A percentile compares a stretch with the other conserved stretches of the same genome.
Evolutionary conservation across 192 early-diverging fungal genomes (phyloP).

Genomic region (Entomortierella lignicola): DNA sequence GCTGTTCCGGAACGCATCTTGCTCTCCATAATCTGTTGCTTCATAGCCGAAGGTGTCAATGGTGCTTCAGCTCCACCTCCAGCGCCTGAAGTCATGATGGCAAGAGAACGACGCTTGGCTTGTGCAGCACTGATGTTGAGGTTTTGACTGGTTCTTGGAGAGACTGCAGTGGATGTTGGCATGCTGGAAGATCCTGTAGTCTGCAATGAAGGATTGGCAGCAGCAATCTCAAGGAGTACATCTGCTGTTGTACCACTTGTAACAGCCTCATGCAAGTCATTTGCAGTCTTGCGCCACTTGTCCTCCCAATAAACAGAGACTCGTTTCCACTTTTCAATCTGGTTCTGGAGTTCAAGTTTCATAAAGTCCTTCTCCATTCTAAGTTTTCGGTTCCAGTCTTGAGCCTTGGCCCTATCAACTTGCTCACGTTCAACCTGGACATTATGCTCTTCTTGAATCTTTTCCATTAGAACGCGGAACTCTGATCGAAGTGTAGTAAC

Average conservation of each 20-base stretch:
- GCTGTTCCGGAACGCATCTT: conserved; percentile 20
- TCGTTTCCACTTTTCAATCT: conserved; percentile 50
- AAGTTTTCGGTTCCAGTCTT: conserved; percentile 46
- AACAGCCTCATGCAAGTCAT: conserved; percentile 42
- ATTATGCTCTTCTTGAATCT: conserved; percentile 47
- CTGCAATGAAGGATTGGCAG: neutral
- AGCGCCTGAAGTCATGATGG: conserved; percentile 18
- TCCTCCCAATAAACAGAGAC: conserved; percentile 48
- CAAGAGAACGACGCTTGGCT: conserved; percentile 26
- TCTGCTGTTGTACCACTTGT: conserved; percentile 24
- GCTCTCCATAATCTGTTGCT: conserved; percentile 46
- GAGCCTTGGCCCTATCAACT: conserved; percentile 33
- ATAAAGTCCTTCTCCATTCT: conserved; percentile 53
- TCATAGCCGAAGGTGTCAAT: conserved; percentile 44
- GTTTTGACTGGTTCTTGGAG: conserved; percentile 27
- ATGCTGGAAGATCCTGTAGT: neutral
- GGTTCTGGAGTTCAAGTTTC: conserved; percentile 49
- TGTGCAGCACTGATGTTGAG: conserved; percentile 2
- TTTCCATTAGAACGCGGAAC: conserved; percentile 42
- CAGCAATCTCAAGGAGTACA: conserved; percentile 33
- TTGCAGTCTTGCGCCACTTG: conserved; percentile 49
- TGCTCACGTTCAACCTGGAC: conserved; percentile 26
- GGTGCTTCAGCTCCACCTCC: conserved; percentile 5
- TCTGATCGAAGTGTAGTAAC: conserved; percentile 36
- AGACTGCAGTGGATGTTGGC: neutral